phyloP scores from a whole-genome alignment of 352 stramenopile species.

The Pythium chondricola region DNA sequence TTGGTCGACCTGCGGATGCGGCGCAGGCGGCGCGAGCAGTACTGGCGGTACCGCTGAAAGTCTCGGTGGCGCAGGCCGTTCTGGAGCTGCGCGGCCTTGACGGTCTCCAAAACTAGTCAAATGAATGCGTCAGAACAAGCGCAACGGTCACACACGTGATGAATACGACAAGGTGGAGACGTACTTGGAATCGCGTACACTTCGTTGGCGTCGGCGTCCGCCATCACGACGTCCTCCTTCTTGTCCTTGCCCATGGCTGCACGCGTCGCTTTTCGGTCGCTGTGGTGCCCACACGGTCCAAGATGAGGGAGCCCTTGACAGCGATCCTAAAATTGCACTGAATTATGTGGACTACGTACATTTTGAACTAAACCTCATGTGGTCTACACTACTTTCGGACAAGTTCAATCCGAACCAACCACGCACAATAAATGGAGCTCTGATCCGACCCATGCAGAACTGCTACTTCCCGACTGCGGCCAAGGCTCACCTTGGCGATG shows the following conservation, averaged over 20 bases:
- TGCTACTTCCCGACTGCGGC: slow-evolving; percentile 66
- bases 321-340: not conserved
- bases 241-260: slow-evolving; percentile 24
- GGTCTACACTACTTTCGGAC: not conserved
- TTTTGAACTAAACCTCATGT: not conserved
- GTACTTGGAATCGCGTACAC: slow-evolving; percentile 27
- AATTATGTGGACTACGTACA: slow-evolving; percentile 3
- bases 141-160: not conserved
- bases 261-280: not conserved
- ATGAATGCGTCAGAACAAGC: not conserved
- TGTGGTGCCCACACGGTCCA: slow-evolving; percentile 7
- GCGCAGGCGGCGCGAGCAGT: slow-evolving; percentile 81
- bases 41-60: slow-evolving; percentile 90
- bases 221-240: slow-evolving; percentile 20
- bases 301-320: not conserved
- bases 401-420: slow-evolving; percentile 6
- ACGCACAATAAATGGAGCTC: slow-evolving; percentile 1
- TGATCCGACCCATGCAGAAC: slow-evolving; percentile 61
- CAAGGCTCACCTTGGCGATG: slow-evolving; percentile 16
- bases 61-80: slow-evolving; percentile 88
- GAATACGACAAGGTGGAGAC: slow-evolving; percentile 8
- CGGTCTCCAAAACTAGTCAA: slow-evolving; percentile 80
- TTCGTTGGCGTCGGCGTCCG: slow-evolving; percentile 16
- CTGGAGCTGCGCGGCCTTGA: slow-evolving; percentile 86
- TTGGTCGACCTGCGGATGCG: slow-evolving; percentile 85